Conservation (phyloP, 2,329 filamentous ascomycete species). For the Venturia oleaginea region DNA sequence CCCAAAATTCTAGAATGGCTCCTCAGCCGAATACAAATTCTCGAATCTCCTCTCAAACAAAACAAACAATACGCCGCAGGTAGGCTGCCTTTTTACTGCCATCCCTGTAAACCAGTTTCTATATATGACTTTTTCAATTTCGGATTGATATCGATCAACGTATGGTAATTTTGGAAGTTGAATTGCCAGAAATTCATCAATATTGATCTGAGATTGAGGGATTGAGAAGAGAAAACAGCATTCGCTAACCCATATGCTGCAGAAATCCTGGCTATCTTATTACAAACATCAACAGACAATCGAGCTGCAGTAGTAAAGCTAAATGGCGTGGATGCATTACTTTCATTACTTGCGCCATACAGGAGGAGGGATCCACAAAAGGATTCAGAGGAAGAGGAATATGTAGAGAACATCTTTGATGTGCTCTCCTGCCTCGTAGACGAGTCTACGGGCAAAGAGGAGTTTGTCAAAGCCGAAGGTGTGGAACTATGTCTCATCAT, state of each 20-base stretch:
- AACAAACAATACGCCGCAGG: conserved; percentile 77
- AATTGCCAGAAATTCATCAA: neutral
- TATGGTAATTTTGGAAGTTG: neutral
- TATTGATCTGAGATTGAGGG: neutral
- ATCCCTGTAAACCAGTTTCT: neutral
- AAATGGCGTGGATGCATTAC: conserved; percentile 54
- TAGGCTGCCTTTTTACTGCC: neutral
- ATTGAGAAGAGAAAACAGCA: neutral
- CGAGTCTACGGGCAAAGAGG: conserved; percentile 62
- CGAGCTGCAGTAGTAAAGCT: conserved; percentile 27
- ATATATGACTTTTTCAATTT: neutral
- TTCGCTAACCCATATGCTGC: conserved; percentile 33
- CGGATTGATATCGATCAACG: neutral
- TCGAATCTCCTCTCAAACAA: conserved; percentile 62
- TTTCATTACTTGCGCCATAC: conserved; percentile 78
- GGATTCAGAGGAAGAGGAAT: conserved; percentile 83
- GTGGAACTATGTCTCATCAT: conserved; percentile 88
- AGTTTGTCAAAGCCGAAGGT: conserved; percentile 83
- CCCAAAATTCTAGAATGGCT: conserved; percentile 67
- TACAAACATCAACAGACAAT: conserved; percentile 64
- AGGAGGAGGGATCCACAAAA: conserved; percentile 77
- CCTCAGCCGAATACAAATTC: conserved; percentile 59
- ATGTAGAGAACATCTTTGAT: conserved; percentile 89
- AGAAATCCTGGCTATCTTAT: conserved; percentile 80
- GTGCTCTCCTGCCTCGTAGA: conserved; percentile 72